phyloP scores from a whole-genome alignment of 129 eudicot species.

The Solidago caesia region DNA sequence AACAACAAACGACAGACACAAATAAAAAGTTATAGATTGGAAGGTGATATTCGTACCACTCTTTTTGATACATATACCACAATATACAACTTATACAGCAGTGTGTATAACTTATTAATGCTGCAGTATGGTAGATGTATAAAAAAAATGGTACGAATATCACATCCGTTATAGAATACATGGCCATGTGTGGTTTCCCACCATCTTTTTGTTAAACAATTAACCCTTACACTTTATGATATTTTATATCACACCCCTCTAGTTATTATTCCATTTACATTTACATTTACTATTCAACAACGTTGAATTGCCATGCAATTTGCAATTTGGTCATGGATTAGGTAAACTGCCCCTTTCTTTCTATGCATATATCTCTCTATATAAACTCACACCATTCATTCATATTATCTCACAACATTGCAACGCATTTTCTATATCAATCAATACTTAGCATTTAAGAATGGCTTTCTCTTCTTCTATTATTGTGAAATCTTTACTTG shows the following conservation, averaged over 20 bases:
- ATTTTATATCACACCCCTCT: slow-evolving; percentile 20
- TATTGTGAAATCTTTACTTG: slow-evolving; percentile 29
- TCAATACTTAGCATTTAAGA: not conserved
- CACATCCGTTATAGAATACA: too few species aligned
- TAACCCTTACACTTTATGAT: slow-evolving; percentile 25
- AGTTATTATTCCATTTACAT: slow-evolving; percentile 2
- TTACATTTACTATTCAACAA: slow-evolving; percentile 20
- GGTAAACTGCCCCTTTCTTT: slow-evolving; percentile 54
- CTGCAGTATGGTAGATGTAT: too few species aligned
- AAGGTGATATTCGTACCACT: too few species aligned
- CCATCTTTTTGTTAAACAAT: slow-evolving; percentile 13
- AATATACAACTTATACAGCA: too few species aligned
- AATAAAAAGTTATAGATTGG: not conserved
- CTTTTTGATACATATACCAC: too few species aligned
- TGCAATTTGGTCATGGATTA: slow-evolving; percentile 41
- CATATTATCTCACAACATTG: slow-evolving; percentile 21
- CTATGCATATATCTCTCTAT: slow-evolving; percentile 41
- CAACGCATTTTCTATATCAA: slow-evolving; percentile 4
- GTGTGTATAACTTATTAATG: too few species aligned
- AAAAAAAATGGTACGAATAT: too few species aligned
- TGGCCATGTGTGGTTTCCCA: slow-evolving; percentile 35
- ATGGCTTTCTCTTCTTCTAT: slow-evolving; percentile 35
- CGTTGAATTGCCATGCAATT: slow-evolving; percentile 53
- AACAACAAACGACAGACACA: slow-evolving; percentile 19
- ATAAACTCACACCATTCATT: slow-evolving; percentile 33